A percentile compares a stretch with the other conserved stretches of the same genome.
phyloP scores from a whole-genome alignment of 192 early-diverging fungal genomes.

The Ambispora gerdemannii region DNA sequence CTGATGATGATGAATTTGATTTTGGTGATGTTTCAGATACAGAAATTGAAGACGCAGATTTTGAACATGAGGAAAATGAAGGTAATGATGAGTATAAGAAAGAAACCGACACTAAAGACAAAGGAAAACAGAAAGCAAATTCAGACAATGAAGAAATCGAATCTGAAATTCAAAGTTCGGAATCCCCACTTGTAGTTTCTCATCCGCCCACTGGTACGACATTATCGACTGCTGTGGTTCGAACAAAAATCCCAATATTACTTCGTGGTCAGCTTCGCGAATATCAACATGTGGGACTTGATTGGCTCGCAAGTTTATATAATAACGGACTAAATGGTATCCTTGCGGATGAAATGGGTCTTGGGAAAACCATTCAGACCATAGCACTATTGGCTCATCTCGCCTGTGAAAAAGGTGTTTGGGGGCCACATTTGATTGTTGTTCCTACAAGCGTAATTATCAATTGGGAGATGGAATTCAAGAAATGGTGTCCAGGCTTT shows the following conservation, averaged over 20 bases:
- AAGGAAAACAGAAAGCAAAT: conserved; percentile 24
- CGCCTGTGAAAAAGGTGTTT: conserved; percentile 57
- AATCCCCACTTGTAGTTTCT: not conserved
- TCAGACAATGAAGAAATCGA: conserved; percentile 20
- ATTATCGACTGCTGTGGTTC: conserved; percentile 42
- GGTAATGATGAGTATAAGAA: conserved; percentile 30
- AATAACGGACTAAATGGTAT: conserved; percentile 78
- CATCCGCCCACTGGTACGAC: conserved; percentile 34
- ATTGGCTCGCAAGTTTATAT: conserved; percentile 87
- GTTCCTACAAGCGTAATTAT: conserved; percentile 74
- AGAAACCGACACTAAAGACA: conserved; percentile 19
- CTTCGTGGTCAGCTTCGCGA: conserved; percentile 70
- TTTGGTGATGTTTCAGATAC: no score
- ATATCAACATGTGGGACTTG: conserved; percentile 88
- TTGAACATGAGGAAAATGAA: conserved; percentile 3
- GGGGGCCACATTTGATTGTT: conserved; percentile 71
- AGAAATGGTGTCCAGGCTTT: conserved; percentile 70
- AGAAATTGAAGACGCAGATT: not conserved
- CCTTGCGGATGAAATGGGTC: conserved; percentile 67
- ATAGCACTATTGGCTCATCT: conserved; percentile 66
- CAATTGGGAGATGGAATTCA: conserved; percentile 76
- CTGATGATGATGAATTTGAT: conserved; percentile 31
- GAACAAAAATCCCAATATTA: conserved; percentile 56
- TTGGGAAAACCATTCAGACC: conserved; percentile 65
- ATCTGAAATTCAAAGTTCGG: not conserved